Conservation (phyloP, 176 grass and related monocot species). For the Oryza longistaminata region DNA sequence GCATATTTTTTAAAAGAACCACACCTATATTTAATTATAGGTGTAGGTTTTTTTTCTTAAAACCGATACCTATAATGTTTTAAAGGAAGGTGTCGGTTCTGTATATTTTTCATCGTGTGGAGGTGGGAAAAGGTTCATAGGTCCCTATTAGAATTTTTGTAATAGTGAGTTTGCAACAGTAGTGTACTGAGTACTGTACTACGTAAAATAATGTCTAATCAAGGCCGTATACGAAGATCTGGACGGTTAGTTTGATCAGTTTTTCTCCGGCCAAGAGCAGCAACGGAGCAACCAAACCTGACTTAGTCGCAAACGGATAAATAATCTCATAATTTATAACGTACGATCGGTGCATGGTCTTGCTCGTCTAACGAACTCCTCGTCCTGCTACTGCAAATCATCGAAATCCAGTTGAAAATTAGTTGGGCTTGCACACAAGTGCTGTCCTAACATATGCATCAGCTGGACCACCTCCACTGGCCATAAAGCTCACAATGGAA, state of each 20-base stretch:
- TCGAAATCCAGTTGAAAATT: background rate
- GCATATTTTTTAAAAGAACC: too few species aligned
- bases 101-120: too few species aligned
- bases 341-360: background rate
- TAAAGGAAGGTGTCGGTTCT: too few species aligned
- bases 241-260: background rate
- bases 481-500: background rate
- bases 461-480: conserved; percentile 8
- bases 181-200: background rate
- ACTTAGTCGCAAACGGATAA: background rate
- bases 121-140: too few species aligned
- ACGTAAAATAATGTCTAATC: conserved; percentile 2
- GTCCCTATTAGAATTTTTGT: too few species aligned
- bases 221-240: background rate
- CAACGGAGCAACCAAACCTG: background rate
- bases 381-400: background rate
- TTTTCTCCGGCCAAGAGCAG: background rate
- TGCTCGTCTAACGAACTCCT: background rate
- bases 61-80: too few species aligned
- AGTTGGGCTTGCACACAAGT: background rate
- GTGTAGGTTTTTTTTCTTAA: too few species aligned
- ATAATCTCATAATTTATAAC: background rate
- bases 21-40: too few species aligned
- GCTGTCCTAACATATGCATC: background rate
- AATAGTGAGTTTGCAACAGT: too few species aligned